Evolutionary conservation across 331 rosid species (phyloP), one percentile per base, ranked within the genome.

Genomic region (Malus hybrid): DNA sequence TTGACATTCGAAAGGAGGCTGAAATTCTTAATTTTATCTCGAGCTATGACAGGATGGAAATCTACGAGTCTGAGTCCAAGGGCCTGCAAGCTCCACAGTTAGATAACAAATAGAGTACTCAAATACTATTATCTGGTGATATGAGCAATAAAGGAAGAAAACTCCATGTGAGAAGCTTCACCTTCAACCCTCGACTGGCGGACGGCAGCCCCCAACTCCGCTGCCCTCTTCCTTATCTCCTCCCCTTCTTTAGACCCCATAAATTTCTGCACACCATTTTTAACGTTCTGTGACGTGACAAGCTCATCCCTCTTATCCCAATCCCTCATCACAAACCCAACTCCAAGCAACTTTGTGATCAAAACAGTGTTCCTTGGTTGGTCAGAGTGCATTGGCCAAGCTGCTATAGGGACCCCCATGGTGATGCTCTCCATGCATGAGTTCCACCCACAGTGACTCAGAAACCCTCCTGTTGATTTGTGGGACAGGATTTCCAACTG

Each of bases 301-400:
- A 84, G 14, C 77, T 84, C 79, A 16, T 77, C 74, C 18, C 70
- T 71, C 0, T 18, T 71, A 13, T 7, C 75, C 93, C 96, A 90
- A 1, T 86, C 87, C 70, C 54, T 83, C 34, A 90, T 81, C 32
- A 75, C 83, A 2, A 86, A 11, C 1, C 97, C 98, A 28, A 88
- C 73, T 7, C 76, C 70, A 1, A 93, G 88, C 52, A 91, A 66
- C 3, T 78, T 69, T 0, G 96, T 82, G 24, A 93, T 76, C 81
- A 93, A 57, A 66, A 88, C 89, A 0, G 87, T 54, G 78, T 93
- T 93, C 80, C 97, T 86, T 0, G 97, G 97, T 71, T 93, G 97
- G 61, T 91, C 97, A 0, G 97, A 93, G 55, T 90, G 94, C 91
- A 93, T 85, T 10, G 96, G 97, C 96, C 96, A 93, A 5, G 94